Base-by-base conservation (phyloP, 257 asterid genomes). In the Eucommia ulmoides region DNA sequence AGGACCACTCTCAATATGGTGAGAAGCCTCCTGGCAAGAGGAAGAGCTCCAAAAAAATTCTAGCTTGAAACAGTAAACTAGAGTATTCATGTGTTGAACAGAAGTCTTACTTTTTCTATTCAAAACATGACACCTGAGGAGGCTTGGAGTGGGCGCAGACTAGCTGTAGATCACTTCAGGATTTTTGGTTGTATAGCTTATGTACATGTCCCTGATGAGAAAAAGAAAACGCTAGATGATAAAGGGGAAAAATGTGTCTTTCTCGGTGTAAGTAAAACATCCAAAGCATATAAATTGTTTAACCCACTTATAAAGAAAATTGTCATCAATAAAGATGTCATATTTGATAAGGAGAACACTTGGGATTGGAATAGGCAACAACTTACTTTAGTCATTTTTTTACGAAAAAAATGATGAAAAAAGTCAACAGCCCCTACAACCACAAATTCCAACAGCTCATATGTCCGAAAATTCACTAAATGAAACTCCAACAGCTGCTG, bases 81-180 rank as follows among this genome's bases (percentile, higher is more conserved):
- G 45, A 38, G 45, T 14, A 38, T 38, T 38, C 45, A 38, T 38
- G 45, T 38, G 45, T 38, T 38, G 45, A 38, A 38, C 45, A 38
- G 45, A 38, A 38, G 45, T 38, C 45, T 18, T 38, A 38, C 45
- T 14, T 38, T 38, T 38, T 38, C 16, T 38, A 18, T 38, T 15
- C 16, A 38, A 14, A 38, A 38, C n/a, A 38, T 38, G 16, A 38
- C 45, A 38, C 45, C 45, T 14, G 45, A 38, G n/a, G n/a, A n/a
- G n/a, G n/a, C n/a, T n/a, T n/a, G n/a, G n/a, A n/a, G n/a, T n/a
- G n/a, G n/a, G n/a, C 38, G 12, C 6, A 26, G 12, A 26, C 38
- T 12, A 26, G 38, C 38, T 26, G 6, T 26, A 26, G 38, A 26
- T 26, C 38, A 12, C 38, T 26, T 26, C 38, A 26, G n/a, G n/a